phyloP scores from a whole-genome alignment of 176 grass and related monocot species.

The Saccharum spontaneum region DNA sequence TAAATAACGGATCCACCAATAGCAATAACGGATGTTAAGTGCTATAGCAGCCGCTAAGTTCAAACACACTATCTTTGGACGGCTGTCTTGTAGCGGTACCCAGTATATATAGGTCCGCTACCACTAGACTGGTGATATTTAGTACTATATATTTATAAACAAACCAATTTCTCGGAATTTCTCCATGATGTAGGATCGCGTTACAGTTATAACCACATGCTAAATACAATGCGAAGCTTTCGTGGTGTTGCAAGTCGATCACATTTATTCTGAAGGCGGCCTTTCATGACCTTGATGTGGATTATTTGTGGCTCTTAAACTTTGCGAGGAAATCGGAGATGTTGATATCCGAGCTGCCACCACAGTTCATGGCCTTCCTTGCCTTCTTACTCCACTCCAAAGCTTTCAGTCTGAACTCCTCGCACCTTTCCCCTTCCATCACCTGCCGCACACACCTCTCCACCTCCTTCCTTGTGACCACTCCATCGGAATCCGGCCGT shows the following conservation, averaged over 20 bases:
- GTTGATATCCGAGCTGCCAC: constrained; percentile 56
- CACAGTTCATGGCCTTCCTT: constrained; percentile 28
- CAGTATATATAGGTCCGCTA: too few relatives aligned
- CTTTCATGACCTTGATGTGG: neutral
- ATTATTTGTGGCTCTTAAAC: neutral
- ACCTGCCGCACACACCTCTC: constrained; percentile 26
- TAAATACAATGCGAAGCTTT: too few relatives aligned
- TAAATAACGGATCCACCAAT: too few relatives aligned
- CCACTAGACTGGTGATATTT: too few relatives aligned
- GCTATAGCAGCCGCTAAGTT: too few relatives aligned
- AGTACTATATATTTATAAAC: too few relatives aligned
- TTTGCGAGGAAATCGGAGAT: constrained; percentile 34
- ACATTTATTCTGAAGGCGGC: neutral
- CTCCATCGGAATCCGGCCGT: neutral
- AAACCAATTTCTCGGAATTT: too few relatives aligned
- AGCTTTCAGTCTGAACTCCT: constrained; percentile 36
- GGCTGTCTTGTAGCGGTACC: too few relatives aligned
- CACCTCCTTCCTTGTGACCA: constrained; percentile 19
- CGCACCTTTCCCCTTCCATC: constrained; percentile 23
- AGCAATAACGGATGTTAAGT: too few relatives aligned
- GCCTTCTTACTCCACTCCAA: constrained; percentile 35
- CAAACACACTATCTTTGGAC: too few relatives aligned
- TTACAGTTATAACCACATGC: too few relatives aligned
- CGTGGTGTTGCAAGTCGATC: neutral
- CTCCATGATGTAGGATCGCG: too few relatives aligned